Base-by-base conservation (phyloP, 306 rosid genomes). In the Fagus sylvatica region DNA sequence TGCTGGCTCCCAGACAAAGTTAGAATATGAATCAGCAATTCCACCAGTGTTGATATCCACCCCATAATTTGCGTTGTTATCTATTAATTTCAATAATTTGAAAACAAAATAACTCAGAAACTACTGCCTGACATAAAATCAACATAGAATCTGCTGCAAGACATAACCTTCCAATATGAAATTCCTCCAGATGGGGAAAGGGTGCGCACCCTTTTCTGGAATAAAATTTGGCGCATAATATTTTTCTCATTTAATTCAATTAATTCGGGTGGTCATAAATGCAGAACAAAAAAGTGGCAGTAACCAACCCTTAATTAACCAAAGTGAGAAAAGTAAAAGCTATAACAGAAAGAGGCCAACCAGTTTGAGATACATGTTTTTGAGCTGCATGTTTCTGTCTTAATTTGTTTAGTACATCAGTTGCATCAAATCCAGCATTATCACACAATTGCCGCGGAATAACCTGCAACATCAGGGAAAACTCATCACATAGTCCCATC, bases 1-100 rank as follows among this genome's bases (percentile, higher is more conserved):
- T 11, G 99, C 92, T 33, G 99, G 99, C 87, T 96, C 99, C 99
- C 99, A 96, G 73, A 96, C 99, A 72, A 96, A 96, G 86, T 90
- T 96, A 34, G 97, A 93, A 85, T 84, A 91, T 9, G 99, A 93
- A 79, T 96, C 94, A 2, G 97, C 86, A 85, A 96, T 90, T 81
- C 99, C 99, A 74, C 99, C 99, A 22, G 99, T 93, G 84, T 79
- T 76, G 60, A 96, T 93, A 81, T 96, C 99, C 48, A 96, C 99
- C 32, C 99, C 99, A 79, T 76, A 93, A 11, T 88, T 96, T 64
- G 97, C 94, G 13, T 98, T 98, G 76, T 93, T 98, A 60, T 97
- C 99, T 96, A 69, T 57, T 53, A 36, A 37, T 39, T 39, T 39
- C 2, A 66, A 66, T 17, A 17, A 66, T 17, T 1, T 37, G 28